phyloP scores from a whole-genome alignment of 1,284 basidiomycete genomes.

The Inonotus hispidus region DNA sequence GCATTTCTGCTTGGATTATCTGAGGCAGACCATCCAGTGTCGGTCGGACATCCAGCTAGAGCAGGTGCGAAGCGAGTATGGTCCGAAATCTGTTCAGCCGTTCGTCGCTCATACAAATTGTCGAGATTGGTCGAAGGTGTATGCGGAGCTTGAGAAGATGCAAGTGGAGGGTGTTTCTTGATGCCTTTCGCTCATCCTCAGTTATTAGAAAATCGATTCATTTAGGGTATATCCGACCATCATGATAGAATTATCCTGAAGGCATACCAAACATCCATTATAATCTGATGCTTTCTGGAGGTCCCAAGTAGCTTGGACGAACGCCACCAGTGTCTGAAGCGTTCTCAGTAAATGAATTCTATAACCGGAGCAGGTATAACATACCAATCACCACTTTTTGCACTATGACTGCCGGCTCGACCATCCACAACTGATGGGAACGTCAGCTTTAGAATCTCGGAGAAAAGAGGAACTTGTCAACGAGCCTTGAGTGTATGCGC shows the following conservation, averaged over 20 bases:
- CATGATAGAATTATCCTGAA: too few relatives aligned
- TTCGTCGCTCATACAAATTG: slow-evolving; percentile 18
- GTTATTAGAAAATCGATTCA: too few relatives aligned
- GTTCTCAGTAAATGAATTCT: background rate
- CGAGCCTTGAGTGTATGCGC: slow-evolving; percentile 52
- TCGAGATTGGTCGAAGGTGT: slow-evolving; percentile 17
- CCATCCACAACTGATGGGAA: slow-evolving; percentile 38
- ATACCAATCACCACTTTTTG: slow-evolving; percentile 53
- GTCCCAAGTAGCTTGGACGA: slow-evolving; percentile 51
- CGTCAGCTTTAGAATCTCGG: background rate
- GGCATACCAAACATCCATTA: background rate
- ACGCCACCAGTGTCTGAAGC: slow-evolving; percentile 40
- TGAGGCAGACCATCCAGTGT: slow-evolving; percentile 17
- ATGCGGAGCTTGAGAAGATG: slow-evolving; percentile 11
- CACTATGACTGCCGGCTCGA: slow-evolving; percentile 55
- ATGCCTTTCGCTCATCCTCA: background rate
- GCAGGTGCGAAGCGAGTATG: slow-evolving; percentile 19
- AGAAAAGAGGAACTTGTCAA: background rate
- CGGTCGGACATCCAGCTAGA: slow-evolving; percentile 18
- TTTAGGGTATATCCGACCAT: too few relatives aligned
- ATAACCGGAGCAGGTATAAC: background rate
- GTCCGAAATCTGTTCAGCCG: slow-evolving; percentile 17
- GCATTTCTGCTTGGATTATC: slow-evolving; percentile 15
- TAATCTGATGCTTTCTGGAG: slow-evolving; percentile 47
- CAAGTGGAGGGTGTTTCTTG: background rate